Conservation (phyloP, 805 yeast genomes). For the Komagataella ulmi region DNA sequence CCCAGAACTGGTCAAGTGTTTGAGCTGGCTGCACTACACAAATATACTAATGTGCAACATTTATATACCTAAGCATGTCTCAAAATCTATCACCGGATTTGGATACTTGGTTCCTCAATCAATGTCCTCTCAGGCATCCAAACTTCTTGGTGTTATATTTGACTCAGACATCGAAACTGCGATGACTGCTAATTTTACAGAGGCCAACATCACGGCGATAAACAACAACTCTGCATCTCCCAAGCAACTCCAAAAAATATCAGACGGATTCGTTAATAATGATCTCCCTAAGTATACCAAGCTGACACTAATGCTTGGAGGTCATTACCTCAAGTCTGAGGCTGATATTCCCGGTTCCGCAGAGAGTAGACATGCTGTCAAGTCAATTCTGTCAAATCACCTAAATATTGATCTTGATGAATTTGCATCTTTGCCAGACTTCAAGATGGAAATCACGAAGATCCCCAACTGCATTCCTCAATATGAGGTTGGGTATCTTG, state of each 20-base stretch:
- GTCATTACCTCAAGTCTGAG: slow-evolving; percentile 28
- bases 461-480: slow-evolving; percentile 66
- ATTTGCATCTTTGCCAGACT: slow-evolving; percentile 3
- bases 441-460: slow-evolving; percentile 21
- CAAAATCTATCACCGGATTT: slow-evolving; percentile 47
- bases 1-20: slow-evolving; percentile 5
- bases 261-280: neutral
- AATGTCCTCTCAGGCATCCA: slow-evolving; percentile 32
- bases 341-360: neutral
- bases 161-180: slow-evolving; percentile 75
- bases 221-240: neutral
- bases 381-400: slow-evolving; percentile 22
- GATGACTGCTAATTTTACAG: slow-evolving; percentile 16
- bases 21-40: slow-evolving; percentile 22
- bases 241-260: slow-evolving; percentile 6
- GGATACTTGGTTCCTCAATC: slow-evolving; percentile 75
- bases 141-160: slow-evolving; percentile 74
- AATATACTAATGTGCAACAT: slow-evolving; percentile 57
- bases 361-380: slow-evolving; percentile 1
- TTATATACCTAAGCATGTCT: slow-evolving; percentile 32
- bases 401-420: slow-evolving; percentile 20
- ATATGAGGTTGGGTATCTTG: slow-evolving; percentile 56
- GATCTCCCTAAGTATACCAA: slow-evolving; percentile 38
- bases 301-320: slow-evolving; percentile 86
- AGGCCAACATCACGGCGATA: neutral